phyloP scores from a whole-genome alignment of 1,139 yeast genomes.

The Hyphopichia wangnamkhiaoensis region DNA sequence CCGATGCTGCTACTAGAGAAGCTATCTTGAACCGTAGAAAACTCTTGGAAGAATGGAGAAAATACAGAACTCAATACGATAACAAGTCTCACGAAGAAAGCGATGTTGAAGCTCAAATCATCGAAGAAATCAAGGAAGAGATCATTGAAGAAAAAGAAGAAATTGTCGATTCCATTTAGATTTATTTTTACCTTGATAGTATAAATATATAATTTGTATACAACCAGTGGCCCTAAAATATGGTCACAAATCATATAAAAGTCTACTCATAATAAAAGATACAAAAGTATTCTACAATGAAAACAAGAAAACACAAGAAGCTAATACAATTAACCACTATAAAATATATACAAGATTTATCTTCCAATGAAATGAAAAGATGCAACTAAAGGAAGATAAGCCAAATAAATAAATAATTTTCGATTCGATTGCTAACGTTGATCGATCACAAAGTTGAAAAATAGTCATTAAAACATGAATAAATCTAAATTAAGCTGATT shows the following conservation, averaged over 20 bases:
- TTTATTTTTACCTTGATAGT: too few species aligned
- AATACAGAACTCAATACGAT: conserved; percentile 67
- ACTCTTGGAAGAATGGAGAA: conserved; percentile 81
- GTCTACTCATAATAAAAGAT: too few species aligned
- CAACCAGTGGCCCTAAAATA: too few species aligned
- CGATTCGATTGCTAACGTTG: too few species aligned
- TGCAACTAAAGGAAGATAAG: background rate
- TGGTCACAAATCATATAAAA: too few species aligned
- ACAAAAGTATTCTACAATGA: too few species aligned
- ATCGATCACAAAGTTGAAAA: too few species aligned
- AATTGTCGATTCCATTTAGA: conserved; percentile 52
- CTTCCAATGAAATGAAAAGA: background rate
- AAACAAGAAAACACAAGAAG: too few species aligned
- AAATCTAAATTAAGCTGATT: conserved; percentile 25
- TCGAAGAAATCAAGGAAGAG: conserved; percentile 66
- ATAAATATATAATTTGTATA: too few species aligned
- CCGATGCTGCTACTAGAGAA: conserved; percentile 89
- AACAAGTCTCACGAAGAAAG: conserved; percentile 49
- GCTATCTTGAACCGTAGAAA: conserved; percentile 82
- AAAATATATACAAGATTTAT: background rate
- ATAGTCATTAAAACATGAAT: too few species aligned
- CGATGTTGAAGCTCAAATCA: conserved; percentile 62
- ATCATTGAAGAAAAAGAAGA: conserved; percentile 83
- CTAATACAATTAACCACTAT: too few species aligned
- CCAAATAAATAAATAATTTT: background rate